phyloP scores from a whole-genome alignment of 768 basidiomycete species.

The Candolleomyces efflorescens region DNA sequence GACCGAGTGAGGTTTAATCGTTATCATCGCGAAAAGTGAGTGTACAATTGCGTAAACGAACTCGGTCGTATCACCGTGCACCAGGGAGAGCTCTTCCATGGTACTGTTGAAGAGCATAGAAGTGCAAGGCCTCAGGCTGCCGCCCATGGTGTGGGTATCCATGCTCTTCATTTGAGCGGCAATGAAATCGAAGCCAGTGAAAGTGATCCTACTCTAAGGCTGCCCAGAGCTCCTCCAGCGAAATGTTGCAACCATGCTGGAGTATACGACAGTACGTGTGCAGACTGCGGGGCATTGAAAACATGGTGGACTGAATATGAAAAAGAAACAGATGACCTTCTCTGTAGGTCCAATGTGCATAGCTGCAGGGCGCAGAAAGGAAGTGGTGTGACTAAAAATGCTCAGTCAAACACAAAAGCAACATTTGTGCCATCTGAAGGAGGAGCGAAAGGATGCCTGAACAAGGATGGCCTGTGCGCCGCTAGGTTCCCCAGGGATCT shows the following conservation, averaged over 20 bases:
- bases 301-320: constrained; percentile 15
- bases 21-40: no score
- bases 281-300: constrained; percentile 9
- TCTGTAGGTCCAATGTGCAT: constrained; percentile 26
- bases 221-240: constrained; percentile 16
- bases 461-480: constrained; percentile 26
- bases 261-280: background rate
- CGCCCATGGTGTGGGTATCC: no score
- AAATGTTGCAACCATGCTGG: background rate
- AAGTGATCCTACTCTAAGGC: no score
- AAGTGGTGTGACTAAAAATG: background rate
- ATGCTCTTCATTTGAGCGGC: no score
- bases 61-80: no score
- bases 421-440: background rate
- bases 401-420: background rate
- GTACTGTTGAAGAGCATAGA: no score
- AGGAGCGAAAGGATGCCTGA: constrained; percentile 20
- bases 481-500: constrained; percentile 31
- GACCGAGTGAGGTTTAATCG: no score
- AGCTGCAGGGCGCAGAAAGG: constrained; percentile 12
- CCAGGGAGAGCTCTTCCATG: no score
- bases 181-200: no score
- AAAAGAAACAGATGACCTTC: constrained; percentile 23
- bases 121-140: no score
- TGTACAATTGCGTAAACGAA: no score